Conservation (phyloP, 352 stramenopile species). For the Globisporangium barbulae region DNA sequence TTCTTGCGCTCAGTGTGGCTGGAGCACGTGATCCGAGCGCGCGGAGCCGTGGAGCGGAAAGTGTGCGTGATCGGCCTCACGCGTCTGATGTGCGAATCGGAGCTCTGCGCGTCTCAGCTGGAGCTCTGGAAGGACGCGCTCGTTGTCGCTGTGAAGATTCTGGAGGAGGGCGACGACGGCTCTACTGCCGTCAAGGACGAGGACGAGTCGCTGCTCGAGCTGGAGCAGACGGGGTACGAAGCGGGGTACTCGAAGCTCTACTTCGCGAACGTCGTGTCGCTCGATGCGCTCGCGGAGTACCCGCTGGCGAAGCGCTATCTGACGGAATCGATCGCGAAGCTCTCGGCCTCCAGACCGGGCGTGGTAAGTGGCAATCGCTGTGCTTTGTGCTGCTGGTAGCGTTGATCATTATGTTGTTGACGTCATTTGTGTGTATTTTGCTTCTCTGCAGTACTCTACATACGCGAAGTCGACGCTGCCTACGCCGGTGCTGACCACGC, state of each 20-base stretch:
- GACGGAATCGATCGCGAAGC: constrained; percentile 58
- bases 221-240: constrained; percentile 90
- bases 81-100: constrained; percentile 70
- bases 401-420: constrained; percentile 12
- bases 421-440: constrained; percentile 7
- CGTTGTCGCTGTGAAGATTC: constrained; percentile 39
- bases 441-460: constrained; percentile 37
- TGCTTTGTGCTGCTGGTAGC: constrained; percentile 4
- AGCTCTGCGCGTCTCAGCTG: constrained; percentile 50
- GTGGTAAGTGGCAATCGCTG: constrained; percentile 39
- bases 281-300: constrained; percentile 89
- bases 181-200: constrained; percentile 55
- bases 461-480: constrained; percentile 44
- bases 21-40: constrained; percentile 71
- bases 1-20: constrained; percentile 90
- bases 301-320: constrained; percentile 53
- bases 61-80: constrained; percentile 67
- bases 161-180: constrained; percentile 70
- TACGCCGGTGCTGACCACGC: constrained; percentile 23
- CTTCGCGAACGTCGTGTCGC: constrained; percentile 82
- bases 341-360: constrained; percentile 60
- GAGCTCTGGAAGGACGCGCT: constrained; percentile 57
- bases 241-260: constrained; percentile 92
- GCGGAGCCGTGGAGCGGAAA: constrained; percentile 60
- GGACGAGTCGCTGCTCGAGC: constrained; percentile 76